Conservation (phyloP, 495 filamentous ascomycete genomes). For the Penicillium odoratum region DNA sequence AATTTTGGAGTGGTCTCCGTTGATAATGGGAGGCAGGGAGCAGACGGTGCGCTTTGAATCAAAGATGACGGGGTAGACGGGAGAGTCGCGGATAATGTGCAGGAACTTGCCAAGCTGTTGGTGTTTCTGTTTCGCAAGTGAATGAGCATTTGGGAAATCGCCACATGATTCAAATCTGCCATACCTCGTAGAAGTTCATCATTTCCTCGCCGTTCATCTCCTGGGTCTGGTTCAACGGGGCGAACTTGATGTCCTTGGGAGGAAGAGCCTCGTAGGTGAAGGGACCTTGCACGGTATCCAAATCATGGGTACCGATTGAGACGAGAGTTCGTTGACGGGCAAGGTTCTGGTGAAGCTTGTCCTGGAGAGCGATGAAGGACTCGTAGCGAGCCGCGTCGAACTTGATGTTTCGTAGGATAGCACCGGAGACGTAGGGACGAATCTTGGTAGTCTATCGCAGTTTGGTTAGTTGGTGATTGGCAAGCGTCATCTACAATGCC, state of each 20-base stretch:
- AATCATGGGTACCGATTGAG: constrained; percentile 94
- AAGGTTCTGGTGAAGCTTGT: constrained; percentile 96
- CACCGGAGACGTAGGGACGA: constrained; percentile 81
- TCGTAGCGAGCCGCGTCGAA: constrained; percentile 91
- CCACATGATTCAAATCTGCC: constrained; percentile 14
- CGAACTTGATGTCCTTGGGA: constrained; percentile 90
- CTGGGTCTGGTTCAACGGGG: constrained; percentile 85
- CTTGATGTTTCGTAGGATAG: constrained; percentile 84
- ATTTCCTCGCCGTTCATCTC: constrained; percentile 83
- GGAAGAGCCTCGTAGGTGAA: constrained; percentile 95
- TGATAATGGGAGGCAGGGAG: constrained; percentile 97
- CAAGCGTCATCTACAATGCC: constrained; percentile 16
- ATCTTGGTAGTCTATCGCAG: constrained; percentile 65
- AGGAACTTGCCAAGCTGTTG: constrained; percentile 79
- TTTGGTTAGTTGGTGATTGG: constrained; percentile 1
- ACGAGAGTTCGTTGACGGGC: constrained; percentile 90
- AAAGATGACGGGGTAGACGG: constrained; percentile 95
- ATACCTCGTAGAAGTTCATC: constrained; percentile 89
- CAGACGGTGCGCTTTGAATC: constrained; percentile 86
- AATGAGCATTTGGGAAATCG: constrained; percentile 3
- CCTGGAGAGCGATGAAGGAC: constrained; percentile 96
- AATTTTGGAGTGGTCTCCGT: constrained; percentile 95
- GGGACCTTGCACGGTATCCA: constrained; percentile 89
- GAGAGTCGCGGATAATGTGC: constrained; percentile 89
- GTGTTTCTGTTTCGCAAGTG: constrained; percentile 58